phyloP scores from a whole-genome alignment of 2,329 filamentous ascomycete species.

The Penicillium crustosum region DNA sequence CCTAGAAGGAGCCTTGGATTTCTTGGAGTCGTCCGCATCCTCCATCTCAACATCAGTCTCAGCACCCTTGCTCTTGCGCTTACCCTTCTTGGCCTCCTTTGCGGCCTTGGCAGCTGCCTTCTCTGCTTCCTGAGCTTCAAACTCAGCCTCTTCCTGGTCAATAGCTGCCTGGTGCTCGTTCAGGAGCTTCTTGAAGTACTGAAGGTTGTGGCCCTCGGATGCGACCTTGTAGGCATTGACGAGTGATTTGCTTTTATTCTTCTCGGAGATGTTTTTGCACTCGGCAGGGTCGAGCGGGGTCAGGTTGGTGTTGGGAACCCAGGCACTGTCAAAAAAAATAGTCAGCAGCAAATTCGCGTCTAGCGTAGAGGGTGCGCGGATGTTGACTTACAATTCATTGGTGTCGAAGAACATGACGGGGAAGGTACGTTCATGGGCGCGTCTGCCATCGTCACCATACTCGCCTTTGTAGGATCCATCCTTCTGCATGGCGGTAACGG shows the following conservation, averaged over 20 bases:
- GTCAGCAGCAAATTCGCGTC: constrained; percentile 6
- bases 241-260: constrained; percentile 76
- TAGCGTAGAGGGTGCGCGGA: neutral
- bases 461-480: constrained; percentile 88
- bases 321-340: constrained; percentile 62
- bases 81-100: constrained; percentile 49
- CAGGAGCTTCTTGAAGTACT: constrained; percentile 81
- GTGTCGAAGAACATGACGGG: constrained; percentile 93
- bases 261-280: constrained; percentile 65
- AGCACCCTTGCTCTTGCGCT: constrained; percentile 52
- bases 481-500: constrained; percentile 75
- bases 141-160: constrained; percentile 45
- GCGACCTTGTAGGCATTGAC: constrained; percentile 78
- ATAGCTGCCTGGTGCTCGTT: constrained; percentile 57
- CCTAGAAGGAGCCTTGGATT: constrained; percentile 57
- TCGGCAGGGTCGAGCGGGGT: constrained; percentile 72
- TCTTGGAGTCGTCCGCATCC: constrained; percentile 50
- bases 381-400: constrained; percentile 86
- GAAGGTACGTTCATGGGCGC: constrained; percentile 79
- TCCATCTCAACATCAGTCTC: constrained; percentile 56
- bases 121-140: constrained; percentile 62
- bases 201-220: constrained; percentile 71
- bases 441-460: constrained; percentile 84
- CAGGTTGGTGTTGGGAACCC: constrained; percentile 84
- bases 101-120: constrained; percentile 55